Evolutionary conservation across 495 filamentous ascomycete species (phyloP), one percentile per base, ranked within the genome.

Genomic region (Pseudoneurospora amorphoporcata): DNA sequence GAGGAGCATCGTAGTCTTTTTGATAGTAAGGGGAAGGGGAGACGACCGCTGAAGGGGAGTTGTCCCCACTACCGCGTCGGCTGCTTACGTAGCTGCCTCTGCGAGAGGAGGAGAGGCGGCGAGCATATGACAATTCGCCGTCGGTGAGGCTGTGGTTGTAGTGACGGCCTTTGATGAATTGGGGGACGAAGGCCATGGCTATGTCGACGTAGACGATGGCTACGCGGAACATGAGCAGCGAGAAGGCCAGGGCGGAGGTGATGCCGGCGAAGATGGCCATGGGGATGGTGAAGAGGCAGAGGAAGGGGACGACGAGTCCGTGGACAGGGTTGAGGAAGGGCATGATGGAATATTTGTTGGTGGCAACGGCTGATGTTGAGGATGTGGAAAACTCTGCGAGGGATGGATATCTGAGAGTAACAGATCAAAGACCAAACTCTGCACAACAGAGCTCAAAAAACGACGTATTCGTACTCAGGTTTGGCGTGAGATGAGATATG

Each of bases 141-240:
- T 75, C 72, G 45, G 29, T 23, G 69, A 41, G 41, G 32, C 40
- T 69, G 39, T 45, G 70, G n/a, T 19, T 42, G 14, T 70, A 70
- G 16, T 43, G 39, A 29, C 75, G 69, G 45, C 84, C 81, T 40
- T 86, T 80, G 61, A 92, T 83, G 76, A 87, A 89, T 73, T 87
- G 85, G 37, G 86, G 83, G 9, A 92, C 73, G 16, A 92, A 75
- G 1, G 85, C 89, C 45, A 88, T 79, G 43, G 83, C 87, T 39
- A 94, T 84, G 75, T 93, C 91, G 73, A 91, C 77, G 77, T 92
- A 94, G 69, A 94, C 86, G 65, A 93, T 76, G 42, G 86, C 82
- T 8, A 91, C 86, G 37, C 91, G 88, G 70, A 93, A 74, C 73
- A 89, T 84, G 23, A 96, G 85, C 6, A 90, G 83, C 10, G 87